Evolutionary conservation across 2,329 filamentous ascomycete species (phyloP).

Genomic region (Aspergillus awamori): DNA sequence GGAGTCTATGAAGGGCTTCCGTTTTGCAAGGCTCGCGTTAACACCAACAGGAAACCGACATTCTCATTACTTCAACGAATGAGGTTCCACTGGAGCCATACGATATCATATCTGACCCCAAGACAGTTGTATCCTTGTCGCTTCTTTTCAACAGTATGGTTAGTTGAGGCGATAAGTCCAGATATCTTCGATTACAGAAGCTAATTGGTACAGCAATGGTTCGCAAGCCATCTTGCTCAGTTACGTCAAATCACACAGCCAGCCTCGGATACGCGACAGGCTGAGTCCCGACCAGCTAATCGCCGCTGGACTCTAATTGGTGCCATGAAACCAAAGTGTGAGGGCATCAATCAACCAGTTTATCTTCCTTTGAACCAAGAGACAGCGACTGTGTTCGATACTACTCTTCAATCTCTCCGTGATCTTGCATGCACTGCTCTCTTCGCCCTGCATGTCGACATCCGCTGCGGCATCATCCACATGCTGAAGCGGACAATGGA

Average conservation of each 20-base stretch:
- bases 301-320: slow-evolving; percentile 84
- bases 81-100: slow-evolving; percentile 69
- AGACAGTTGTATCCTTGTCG: slow-evolving; percentile 81
- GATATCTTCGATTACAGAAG: background rate
- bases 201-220: slow-evolving; percentile 67
- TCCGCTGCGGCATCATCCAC: slow-evolving; percentile 81
- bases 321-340: slow-evolving; percentile 60
- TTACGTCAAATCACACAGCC: slow-evolving; percentile 79
- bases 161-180: slow-evolving; percentile 18
- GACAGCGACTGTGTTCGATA: slow-evolving; percentile 84
- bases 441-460: slow-evolving; percentile 83
- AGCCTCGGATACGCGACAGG: slow-evolving; percentile 60
- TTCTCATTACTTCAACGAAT: slow-evolving; percentile 56
- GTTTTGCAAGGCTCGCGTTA: slow-evolving; percentile 16
- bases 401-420: slow-evolving; percentile 79
- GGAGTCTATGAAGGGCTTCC: background rate
- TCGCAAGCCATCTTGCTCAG: slow-evolving; percentile 78
- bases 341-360: slow-evolving; percentile 62
- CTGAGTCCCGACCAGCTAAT: slow-evolving; percentile 55
- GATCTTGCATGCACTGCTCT: slow-evolving; percentile 78
- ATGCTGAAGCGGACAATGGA: slow-evolving; percentile 70
- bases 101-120: slow-evolving; percentile 87
- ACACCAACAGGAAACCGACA: slow-evolving; percentile 52
- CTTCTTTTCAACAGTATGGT: slow-evolving; percentile 92
- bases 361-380: slow-evolving; percentile 87